Conservation (phyloP, 176 grass and related monocot species). For the Bromus sterilis region DNA sequence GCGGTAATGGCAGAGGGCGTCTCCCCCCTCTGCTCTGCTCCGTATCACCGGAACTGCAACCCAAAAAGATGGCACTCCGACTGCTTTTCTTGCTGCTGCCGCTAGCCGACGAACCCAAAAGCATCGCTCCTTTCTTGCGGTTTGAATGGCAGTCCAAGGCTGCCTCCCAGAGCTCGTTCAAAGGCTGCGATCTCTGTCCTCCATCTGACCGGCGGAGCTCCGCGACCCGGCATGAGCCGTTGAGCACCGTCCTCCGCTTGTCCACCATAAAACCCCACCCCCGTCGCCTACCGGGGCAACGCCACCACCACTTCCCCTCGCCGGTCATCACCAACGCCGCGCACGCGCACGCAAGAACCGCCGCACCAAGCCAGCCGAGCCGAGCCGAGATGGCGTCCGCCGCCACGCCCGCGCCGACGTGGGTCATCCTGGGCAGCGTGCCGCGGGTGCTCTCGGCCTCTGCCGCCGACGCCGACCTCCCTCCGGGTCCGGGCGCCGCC, state of each 20-base stretch:
- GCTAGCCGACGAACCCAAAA: too few species aligned
- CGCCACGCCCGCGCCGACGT: neutral
- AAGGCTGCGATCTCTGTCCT: too few species aligned
- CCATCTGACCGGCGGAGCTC: too few species aligned
- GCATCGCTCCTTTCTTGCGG: too few species aligned
- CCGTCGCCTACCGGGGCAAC: neutral
- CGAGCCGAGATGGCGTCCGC: neutral
- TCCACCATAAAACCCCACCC: neutral
- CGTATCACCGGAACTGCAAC: too few species aligned
- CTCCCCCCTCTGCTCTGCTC: too few species aligned
- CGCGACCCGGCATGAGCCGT: neutral
- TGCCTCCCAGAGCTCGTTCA: too few species aligned
- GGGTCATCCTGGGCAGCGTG: slow-evolving; percentile 5
- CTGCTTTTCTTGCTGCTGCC: too few species aligned
- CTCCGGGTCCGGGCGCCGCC: neutral
- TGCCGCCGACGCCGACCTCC: neutral
- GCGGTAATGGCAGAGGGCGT: too few species aligned
- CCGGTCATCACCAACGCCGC: neutral
- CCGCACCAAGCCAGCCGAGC: neutral
- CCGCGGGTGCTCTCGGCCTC: neutral
- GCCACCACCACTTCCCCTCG: neutral
- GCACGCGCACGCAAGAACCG: neutral
- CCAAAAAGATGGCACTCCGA: too few species aligned
- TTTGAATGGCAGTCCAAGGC: too few species aligned
- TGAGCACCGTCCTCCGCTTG: neutral